Conservation (phyloP, 2,329 filamentous ascomycete species). For the Cercospora nicotianae region DNA sequence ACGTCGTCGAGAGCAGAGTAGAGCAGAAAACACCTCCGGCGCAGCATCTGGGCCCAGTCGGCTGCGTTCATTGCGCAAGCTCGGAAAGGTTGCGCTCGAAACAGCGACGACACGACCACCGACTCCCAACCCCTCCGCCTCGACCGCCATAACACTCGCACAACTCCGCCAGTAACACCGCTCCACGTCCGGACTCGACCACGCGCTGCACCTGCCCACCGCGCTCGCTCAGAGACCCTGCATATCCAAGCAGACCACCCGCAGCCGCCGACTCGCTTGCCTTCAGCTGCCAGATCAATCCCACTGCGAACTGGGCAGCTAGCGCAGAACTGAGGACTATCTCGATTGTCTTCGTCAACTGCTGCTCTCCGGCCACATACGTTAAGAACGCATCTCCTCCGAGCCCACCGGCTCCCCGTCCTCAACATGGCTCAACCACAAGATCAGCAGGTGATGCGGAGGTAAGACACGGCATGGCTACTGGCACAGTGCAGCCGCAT, state of each 20-base stretch:
- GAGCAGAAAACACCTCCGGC: neutral
- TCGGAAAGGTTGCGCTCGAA: slow-evolving; percentile 1
- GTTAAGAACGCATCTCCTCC: neutral
- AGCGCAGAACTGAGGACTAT: neutral
- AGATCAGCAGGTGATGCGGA: slow-evolving; percentile 43
- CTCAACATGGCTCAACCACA: slow-evolving; percentile 39
- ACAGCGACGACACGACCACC: slow-evolving; percentile 5
- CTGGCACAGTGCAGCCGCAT: slow-evolving; percentile 4
- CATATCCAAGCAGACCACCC: slow-evolving; percentile 10
- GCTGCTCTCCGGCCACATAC: neutral
- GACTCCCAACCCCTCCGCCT: neutral
- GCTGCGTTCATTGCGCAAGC: neutral
- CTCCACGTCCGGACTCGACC: neutral
- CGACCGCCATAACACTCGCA: neutral
- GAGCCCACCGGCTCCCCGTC: slow-evolving; percentile 2
- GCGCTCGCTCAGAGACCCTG: slow-evolving; percentile 14
- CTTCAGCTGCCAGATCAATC: neutral
- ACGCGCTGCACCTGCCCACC: neutral
- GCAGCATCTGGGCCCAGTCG: neutral
- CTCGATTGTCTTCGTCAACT: neutral
- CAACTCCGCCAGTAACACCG: neutral
- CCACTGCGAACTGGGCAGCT: slow-evolving; percentile 3
- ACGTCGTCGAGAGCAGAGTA: neutral
- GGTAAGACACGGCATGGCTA: slow-evolving; percentile 30
- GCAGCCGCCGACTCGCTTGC: neutral